phyloP scores from a whole-genome alignment of 2,329 filamentous ascomycete genomes.

The Curvularia spicifera region DNA sequence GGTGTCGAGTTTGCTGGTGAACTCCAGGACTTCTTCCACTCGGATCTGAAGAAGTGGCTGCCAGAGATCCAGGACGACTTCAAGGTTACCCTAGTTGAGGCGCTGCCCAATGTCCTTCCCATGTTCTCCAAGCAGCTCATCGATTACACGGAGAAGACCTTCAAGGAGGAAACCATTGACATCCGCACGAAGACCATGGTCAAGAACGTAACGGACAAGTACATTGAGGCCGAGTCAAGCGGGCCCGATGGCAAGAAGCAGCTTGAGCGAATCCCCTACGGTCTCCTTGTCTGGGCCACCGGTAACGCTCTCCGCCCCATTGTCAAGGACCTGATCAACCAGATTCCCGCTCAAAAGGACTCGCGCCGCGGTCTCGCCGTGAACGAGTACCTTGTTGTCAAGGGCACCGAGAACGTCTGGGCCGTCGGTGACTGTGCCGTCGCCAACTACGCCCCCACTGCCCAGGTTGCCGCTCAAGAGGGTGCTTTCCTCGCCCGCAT shows the following conservation, averaged over 20 bases:
- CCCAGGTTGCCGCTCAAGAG: conserved; percentile 95
- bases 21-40: conserved; percentile 98
- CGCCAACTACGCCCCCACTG: conserved; percentile 95
- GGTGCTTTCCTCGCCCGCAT: conserved; percentile 92
- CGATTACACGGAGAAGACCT: conserved; percentile 98
- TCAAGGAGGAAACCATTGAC: conserved; percentile 97
- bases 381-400: conserved; percentile 98
- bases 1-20: conserved; percentile 99
- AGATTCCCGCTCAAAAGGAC: conserved; percentile 93
- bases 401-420: conserved; percentile 97
- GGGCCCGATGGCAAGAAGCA: conserved; percentile 85
- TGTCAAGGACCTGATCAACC: conserved; percentile 87
- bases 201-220: conserved; percentile 92
- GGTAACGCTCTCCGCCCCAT: conserved; percentile 92
- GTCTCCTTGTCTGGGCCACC: conserved; percentile 96
- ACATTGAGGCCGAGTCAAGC: conserved; percentile 86
- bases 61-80: conserved; percentile 95
- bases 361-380: conserved; percentile 93
- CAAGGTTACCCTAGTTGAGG: conserved; percentile 96
- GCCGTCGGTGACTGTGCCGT: conserved; percentile 97
- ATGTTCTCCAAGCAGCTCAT: conserved; percentile 99
- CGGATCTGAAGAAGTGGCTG: conserved; percentile 97
- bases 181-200: conserved; percentile 99
- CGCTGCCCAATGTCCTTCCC: conserved; percentile 92
- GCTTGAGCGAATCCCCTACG: conserved; percentile 83